Evolutionary conservation across 1,139 yeast genomes (phyloP).

Genomic region (Pichia sp.): DNA sequence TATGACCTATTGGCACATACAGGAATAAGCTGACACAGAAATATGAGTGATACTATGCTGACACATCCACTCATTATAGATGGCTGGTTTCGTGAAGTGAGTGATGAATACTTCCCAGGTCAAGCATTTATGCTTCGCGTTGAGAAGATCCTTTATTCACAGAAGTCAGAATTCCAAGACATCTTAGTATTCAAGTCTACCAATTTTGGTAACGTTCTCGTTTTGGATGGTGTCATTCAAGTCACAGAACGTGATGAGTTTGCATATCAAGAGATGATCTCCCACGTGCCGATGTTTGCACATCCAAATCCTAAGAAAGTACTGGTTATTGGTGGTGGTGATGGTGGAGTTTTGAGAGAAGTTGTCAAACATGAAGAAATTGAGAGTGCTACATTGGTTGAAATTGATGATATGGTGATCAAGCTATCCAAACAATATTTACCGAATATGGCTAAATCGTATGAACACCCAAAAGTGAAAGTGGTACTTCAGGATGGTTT

Average conservation of each 20-base stretch:
- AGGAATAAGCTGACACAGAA: not conserved
- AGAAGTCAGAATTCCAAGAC: conserved; percentile 81
- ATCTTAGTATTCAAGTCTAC: conserved; percentile 82
- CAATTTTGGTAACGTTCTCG: conserved; percentile 85
- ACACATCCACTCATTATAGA: conserved; percentile 34
- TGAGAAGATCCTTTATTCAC: conserved; percentile 72
- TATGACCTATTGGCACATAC: too few relatives aligned
- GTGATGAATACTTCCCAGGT: conserved; percentile 87
- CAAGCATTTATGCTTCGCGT: conserved; percentile 87
- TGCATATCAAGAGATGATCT: conserved; percentile 91
- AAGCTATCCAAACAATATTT: conserved; percentile 73
- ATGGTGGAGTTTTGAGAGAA: conserved; percentile 93
- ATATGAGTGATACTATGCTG: not conserved
- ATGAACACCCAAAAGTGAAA: conserved; percentile 72
- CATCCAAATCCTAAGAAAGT: conserved; percentile 90
- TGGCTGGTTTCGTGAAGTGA: conserved; percentile 91
- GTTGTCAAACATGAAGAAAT: conserved; percentile 78
- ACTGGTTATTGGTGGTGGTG: conserved; percentile 92
- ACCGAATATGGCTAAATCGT: conserved; percentile 71
- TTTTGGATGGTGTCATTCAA: conserved; percentile 85
- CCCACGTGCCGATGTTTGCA: conserved; percentile 82
- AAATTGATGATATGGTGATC: conserved; percentile 88
- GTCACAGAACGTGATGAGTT: conserved; percentile 94
- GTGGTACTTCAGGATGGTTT: conserved; percentile 89
- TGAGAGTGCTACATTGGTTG: conserved; percentile 83